Evolutionary conservation across 2,329 filamentous ascomycete genomes (phyloP).

Genomic region (Colletotrichum cereale): DNA sequence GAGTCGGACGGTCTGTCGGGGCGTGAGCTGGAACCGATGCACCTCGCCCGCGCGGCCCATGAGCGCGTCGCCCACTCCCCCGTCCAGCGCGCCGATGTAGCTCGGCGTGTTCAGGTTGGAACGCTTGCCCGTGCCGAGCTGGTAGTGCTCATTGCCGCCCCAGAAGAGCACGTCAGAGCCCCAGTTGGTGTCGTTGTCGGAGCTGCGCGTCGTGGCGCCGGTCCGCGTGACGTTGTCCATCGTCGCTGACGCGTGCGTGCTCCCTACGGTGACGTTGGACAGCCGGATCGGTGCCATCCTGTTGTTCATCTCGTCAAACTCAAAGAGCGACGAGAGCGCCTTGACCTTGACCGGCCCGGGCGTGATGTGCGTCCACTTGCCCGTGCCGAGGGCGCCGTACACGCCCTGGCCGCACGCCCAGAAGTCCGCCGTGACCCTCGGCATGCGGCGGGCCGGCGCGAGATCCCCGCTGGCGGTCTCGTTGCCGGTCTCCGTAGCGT

Average conservation of each 20-base stretch:
- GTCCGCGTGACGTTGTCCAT: constrained; percentile 85
- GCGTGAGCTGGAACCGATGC: constrained; percentile 85
- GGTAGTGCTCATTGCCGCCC: constrained; percentile 95
- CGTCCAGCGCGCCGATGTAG: constrained; percentile 84
- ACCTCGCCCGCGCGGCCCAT: constrained; percentile 72
- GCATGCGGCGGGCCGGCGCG: constrained; percentile 50
- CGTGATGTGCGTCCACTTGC: constrained; percentile 91
- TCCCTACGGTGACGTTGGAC: constrained; percentile 78
- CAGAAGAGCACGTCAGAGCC: constrained; percentile 92
- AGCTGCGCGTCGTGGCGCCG: constrained; percentile 61
- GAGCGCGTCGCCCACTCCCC: constrained; percentile 68
- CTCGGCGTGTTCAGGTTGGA: constrained; percentile 82
- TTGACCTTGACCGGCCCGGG: constrained; percentile 83
- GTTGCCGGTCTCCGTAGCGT: constrained; percentile 73
- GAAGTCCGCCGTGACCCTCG: constrained; percentile 75
- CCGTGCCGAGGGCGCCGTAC: constrained; percentile 84
- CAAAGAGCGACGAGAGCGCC: constrained; percentile 82
- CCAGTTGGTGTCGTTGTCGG: constrained; percentile 83
- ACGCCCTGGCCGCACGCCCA: constrained; percentile 92
- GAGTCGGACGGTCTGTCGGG: constrained; percentile 76
- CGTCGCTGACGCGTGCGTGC: constrained; percentile 84
- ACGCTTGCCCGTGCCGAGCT: constrained; percentile 90
- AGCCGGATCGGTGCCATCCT: constrained; percentile 82
- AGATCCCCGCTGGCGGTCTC: constrained; percentile 44
- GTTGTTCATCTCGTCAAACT: constrained; percentile 83